Base-by-base conservation (phyloP, 192 early-diverging fungal genomes). In the Diversispora eburnea region DNA sequence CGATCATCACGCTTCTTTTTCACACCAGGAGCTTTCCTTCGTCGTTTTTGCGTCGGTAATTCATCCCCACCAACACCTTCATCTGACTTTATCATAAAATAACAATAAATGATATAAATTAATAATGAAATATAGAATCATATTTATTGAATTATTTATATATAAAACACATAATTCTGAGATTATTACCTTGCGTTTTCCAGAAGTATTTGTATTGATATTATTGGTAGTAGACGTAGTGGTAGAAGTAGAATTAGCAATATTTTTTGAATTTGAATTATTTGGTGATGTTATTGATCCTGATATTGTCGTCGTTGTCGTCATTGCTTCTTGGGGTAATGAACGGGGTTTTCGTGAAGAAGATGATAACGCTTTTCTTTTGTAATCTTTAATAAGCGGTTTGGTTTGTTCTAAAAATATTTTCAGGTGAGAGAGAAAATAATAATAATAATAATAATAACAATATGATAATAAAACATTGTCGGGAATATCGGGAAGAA, bases 1-100 rank as follows among this genome's bases (percentile, higher is more conserved):
- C 71, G 71, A 73, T 73, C 71, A 49, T 73, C 71, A 5, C 71
- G 57, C 25, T 73, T 73, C 59, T 73, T 73, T 62, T 73, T 73
- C 8, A 62, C 71, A 62, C 45, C 25, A 8, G 71, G 41, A 22
- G 71, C n/a, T n/a, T 63, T 60, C 20, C 71, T 58, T 7, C 59
- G 58, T 15, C 59, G 42, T 41, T 73, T 73, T 33, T 60, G 71
- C 17, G 25, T 33, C 33, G 58, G 71, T 7, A 47, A 8, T 20
- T 73, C 71, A 49, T 62, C 71, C 33, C 46, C 47, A 54, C 15
- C 39, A 39, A 33, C 13, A 33, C 43, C 71, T n/a, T 73, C 71
- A 51, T 42, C 71, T 8, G 49, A 12, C 49, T 51, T 8, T 51
- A 51, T 51, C 49, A 51, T 12, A 2, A 51, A 51, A 51, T 13